Base-by-base conservation (phyloP, 2,329 filamentous ascomycete species). In the Colletotrichum filicis region DNA sequence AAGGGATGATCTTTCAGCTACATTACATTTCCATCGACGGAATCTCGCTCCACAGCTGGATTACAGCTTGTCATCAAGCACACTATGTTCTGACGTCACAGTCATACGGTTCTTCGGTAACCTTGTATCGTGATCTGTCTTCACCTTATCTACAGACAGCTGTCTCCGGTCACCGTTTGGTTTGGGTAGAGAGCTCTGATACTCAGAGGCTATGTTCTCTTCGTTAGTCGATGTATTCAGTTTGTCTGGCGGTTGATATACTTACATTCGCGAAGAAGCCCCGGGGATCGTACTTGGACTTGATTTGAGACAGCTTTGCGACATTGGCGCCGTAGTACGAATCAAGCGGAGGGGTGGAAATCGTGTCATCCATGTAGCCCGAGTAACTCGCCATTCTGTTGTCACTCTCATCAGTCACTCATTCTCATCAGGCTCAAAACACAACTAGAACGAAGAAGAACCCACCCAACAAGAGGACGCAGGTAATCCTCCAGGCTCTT, bases 321-420 rank as follows among this genome's bases (percentile, higher is more conserved):
- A 73, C 73, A 28, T 74, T 74, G 42, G 42, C 37, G 30, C 74
- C 71, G 58, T 73, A 75, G 42, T 76, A 76, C 22, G 75, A 73
- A 6, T 32, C 28, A 24, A 71, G 62, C 4, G 73, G 66, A 8
- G 64, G 55, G 5, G 70, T 72, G 1, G 73, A 76, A 52, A 75
- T 74, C 52, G 26, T 46, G 22, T 68, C 65, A 46, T 74, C 73
- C 73, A 73, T 74, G 59, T 74, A 73, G 11, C 74, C 73, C 14
- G 73, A 59, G 53, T 76, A 75, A n/a, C 63, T 73, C 53, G 12
- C 42, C 53, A 26, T 62, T 35, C 42, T 76, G 66, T 58, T 76
- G 66, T 58, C 19, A 22, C 42, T 11, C 8, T 9, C 7, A 8
- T 49, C 42, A 49, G 42, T 49, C 19, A 49, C 42, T 42, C 5